These are phyloP conservation scores for Populus hybrid DNA, from an alignment of 441 rosid genomes.

Conservation along the genomic window DNA sequence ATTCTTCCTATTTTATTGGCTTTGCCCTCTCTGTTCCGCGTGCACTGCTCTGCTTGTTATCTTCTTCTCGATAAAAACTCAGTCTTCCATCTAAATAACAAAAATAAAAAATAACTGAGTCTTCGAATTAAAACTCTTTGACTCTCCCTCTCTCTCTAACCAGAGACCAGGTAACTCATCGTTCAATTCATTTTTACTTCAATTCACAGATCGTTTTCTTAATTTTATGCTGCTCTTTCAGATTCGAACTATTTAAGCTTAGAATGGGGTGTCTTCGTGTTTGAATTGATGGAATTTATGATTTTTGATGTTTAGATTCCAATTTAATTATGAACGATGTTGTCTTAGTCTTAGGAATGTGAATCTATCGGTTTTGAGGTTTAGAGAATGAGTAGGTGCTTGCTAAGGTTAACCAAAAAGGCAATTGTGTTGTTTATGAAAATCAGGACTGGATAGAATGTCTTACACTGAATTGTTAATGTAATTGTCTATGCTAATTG, in stretches of 20 bases:
- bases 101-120: neutral
- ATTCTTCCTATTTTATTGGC: neutral
- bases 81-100: neutral
- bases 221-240: neutral
- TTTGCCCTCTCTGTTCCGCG: neutral
- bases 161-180: neutral
- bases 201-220: neutral
- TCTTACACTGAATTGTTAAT: neutral
- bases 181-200: neutral
- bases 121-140: neutral
- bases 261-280: neutral
- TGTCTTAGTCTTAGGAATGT: neutral
- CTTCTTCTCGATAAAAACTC: neutral
- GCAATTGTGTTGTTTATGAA: neutral
- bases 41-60: neutral
- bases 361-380: neutral
- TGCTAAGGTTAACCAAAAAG: neutral
- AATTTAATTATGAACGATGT: neutral
- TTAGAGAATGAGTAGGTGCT: neutral
- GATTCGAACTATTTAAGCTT: neutral
- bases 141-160: neutral
- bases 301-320: neutral
- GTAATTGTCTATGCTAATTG: neutral
- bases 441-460: neutral
- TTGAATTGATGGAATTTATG: neutral